phyloP scores from a whole-genome alignment of 2,329 filamentous ascomycete species.

The Ophiostoma tasmaniense region DNA sequence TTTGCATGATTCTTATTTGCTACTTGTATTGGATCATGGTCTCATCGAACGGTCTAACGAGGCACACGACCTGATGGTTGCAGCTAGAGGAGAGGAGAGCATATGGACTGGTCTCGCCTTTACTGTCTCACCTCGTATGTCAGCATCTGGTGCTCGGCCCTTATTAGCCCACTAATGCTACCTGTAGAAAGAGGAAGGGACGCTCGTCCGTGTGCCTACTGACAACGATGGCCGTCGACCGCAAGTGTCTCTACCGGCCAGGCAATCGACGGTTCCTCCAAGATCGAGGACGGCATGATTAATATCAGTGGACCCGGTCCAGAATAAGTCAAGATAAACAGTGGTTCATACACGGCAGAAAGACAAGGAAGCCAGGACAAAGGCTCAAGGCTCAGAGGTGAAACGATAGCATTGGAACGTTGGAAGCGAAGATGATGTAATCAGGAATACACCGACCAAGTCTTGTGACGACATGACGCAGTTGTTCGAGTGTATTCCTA shows the following conservation, averaged over 20 bases:
- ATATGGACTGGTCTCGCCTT: neutral
- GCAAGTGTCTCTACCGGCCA: neutral
- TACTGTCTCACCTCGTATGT: neutral
- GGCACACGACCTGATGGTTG: neutral
- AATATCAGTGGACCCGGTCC: neutral
- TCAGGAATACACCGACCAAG: neutral
- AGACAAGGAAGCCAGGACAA: neutral
- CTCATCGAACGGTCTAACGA: neutral
- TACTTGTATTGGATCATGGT: neutral
- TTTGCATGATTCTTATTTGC: neutral
- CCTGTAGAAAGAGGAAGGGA: neutral
- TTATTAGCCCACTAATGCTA: neutral
- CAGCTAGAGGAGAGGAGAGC: neutral
- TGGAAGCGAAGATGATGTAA: neutral
- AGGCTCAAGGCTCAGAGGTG: neutral
- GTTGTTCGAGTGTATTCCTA: neutral
- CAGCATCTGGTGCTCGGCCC: neutral
- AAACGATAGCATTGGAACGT: neutral
- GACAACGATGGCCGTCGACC: neutral
- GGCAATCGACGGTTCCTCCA: neutral
- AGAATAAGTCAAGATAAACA: slow-evolving; percentile 2
- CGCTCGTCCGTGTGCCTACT: too few relatives aligned
- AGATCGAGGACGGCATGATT: neutral
- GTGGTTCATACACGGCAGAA: neutral
- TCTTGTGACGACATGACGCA: neutral